These are phyloP conservation scores for Hypoxylon perforatum DNA, from an alignment of 495 filamentous ascomycete species.

Conservation along the genomic window DNA sequence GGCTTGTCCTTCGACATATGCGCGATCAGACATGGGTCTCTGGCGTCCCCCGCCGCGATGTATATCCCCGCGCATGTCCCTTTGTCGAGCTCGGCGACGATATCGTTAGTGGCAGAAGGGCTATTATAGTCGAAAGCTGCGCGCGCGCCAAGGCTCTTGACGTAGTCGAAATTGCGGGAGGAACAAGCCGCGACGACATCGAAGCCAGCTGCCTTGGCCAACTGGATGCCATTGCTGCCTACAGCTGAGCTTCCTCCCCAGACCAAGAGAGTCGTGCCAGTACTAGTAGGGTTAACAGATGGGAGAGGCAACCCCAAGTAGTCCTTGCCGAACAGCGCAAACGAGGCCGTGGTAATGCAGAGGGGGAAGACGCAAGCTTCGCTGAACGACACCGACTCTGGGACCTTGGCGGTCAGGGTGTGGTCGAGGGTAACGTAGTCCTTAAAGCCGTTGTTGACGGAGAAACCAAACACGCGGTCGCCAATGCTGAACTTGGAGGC, in stretches of 20 bases:
- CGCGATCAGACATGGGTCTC: constrained; percentile 28
- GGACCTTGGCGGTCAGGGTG: constrained; percentile 18
- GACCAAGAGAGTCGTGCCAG: constrained; percentile 53
- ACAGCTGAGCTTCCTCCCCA: constrained; percentile 70
- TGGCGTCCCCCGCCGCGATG: constrained; percentile 27
- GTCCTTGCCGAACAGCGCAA: constrained; percentile 20
- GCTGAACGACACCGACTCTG: constrained; percentile 12
- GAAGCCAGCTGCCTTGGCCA: constrained; percentile 66
- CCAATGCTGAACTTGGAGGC: constrained; percentile 18
- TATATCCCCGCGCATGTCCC: constrained; percentile 30
- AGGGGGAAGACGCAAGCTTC: constrained; percentile 23
- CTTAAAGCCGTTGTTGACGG: constrained; percentile 24
- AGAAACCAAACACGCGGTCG: constrained; percentile 28
- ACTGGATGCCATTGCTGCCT: constrained; percentile 70
- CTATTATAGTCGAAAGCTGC: constrained; percentile 61
- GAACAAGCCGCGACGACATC: constrained; percentile 66
- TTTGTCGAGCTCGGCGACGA: constrained; percentile 43
- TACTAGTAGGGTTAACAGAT: constrained; percentile 8
- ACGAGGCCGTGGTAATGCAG: constrained; percentile 14
- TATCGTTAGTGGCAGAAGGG: constrained; percentile 39
- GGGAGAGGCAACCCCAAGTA: constrained; percentile 17
- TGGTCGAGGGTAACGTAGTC: constrained; percentile 25
- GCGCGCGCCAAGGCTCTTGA: constrained; percentile 64
- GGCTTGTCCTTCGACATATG: constrained; percentile 37
- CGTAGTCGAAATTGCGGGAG: constrained; percentile 61